phyloP scores from a whole-genome alignment of 768 basidiomycete species.

The Lactifluus echinatus region DNA sequence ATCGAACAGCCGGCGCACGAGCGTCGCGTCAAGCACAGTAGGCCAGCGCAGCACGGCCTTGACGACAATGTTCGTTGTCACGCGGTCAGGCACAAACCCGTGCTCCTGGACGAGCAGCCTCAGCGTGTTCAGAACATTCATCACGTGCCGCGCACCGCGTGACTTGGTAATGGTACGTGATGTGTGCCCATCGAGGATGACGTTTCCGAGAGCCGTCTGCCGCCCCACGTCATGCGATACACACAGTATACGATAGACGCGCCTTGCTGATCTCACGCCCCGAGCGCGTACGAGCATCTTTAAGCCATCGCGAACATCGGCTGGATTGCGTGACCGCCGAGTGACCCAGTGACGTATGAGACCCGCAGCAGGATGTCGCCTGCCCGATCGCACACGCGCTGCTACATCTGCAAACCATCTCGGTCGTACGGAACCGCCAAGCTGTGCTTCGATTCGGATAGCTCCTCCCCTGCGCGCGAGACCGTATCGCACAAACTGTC shows the following conservation, averaged over 20 bases:
- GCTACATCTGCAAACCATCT: slow-evolving; percentile 4
- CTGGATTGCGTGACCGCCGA: slow-evolving; percentile 2
- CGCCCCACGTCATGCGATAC: slow-evolving; percentile 17
- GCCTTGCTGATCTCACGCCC: neutral
- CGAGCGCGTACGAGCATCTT: slow-evolving; percentile 8
- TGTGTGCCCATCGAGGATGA: slow-evolving; percentile 40
- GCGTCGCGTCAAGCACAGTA: slow-evolving; percentile 32
- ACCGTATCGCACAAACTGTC: slow-evolving; percentile 26
- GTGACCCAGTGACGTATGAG: slow-evolving; percentile 20
- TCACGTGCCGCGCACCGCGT: slow-evolving; percentile 39
- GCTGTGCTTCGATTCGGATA: neutral
- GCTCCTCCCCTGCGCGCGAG: slow-evolving; percentile 2
- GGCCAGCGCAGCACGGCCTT: slow-evolving; percentile 51
- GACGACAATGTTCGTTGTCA: slow-evolving; percentile 63
- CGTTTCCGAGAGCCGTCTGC: slow-evolving; percentile 46
- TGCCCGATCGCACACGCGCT: slow-evolving; percentile 22
- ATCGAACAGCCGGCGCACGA: slow-evolving; percentile 55
- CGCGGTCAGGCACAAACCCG: slow-evolving; percentile 52
- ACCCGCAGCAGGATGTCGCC: slow-evolving; percentile 21
- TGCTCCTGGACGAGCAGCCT: slow-evolving; percentile 35
- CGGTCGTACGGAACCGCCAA: neutral
- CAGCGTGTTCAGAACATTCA: slow-evolving; percentile 33
- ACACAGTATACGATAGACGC: slow-evolving; percentile 22
- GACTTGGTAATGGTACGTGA: slow-evolving; percentile 23
- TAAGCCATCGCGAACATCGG: slow-evolving; percentile 4